Conservation (phyloP, 2,329 filamentous ascomycete species). For the Paecilomyces sp. region DNA sequence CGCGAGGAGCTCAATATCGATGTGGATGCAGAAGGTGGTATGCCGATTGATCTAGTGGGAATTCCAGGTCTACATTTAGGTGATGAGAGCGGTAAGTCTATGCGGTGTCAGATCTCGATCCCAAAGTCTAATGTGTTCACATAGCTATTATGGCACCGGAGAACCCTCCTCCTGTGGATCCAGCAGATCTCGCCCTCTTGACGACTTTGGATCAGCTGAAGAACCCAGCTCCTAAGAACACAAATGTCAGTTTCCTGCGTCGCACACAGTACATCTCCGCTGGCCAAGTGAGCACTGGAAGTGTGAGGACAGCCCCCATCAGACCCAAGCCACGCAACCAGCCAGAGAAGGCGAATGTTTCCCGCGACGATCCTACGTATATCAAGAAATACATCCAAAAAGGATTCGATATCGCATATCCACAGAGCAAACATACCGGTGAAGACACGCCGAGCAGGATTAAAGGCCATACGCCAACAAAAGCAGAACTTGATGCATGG, state of each 20-base stretch:
- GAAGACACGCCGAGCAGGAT: conserved; percentile 48
- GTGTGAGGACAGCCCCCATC: conserved; percentile 17
- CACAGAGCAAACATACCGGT: conserved; percentile 52
- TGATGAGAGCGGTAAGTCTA: conserved; percentile 73
- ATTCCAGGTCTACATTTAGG: conserved; percentile 93
- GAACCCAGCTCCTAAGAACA: conserved; percentile 69
- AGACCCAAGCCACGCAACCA: conserved; percentile 16
- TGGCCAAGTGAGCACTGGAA: conserved; percentile 26
- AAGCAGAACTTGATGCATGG: conserved; percentile 54
- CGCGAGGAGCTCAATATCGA: conserved; percentile 95
- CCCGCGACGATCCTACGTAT: conserved; percentile 52
- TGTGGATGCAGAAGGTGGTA: conserved; percentile 92
- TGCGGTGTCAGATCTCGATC: conserved; percentile 3
- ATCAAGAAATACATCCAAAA: conserved; percentile 56
- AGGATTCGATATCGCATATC: conserved; percentile 59
- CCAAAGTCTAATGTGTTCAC: conserved; percentile 13
- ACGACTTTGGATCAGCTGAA: conserved; percentile 77
- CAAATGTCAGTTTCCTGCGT: conserved; percentile 85
- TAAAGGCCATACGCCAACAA: conserved; percentile 46
- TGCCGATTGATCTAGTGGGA: conserved; percentile 92
- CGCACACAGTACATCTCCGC: conserved; percentile 83
- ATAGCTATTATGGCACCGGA: conserved; percentile 75
- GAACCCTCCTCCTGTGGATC: conserved; percentile 64
- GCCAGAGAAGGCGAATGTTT: conserved; percentile 26
- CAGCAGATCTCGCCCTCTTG: conserved; percentile 76